Base-by-base conservation (phyloP, 2,329 filamentous ascomycete species). In the Exserohilum rostratum region DNA sequence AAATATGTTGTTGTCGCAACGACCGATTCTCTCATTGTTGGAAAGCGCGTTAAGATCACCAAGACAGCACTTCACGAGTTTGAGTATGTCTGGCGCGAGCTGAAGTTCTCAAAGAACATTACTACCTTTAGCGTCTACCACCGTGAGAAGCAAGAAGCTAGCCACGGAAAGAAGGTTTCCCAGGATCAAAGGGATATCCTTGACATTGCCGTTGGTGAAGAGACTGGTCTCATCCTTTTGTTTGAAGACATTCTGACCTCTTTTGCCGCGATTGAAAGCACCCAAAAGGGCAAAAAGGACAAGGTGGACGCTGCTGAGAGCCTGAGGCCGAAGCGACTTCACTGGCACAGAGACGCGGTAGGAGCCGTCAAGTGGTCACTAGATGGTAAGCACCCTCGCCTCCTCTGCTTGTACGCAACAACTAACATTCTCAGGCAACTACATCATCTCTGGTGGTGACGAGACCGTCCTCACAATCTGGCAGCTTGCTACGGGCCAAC, bases 381-480 rank as follows among this genome's bases (percentile, higher is more conserved):
- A 63, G 95, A 99, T 81, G 93, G 93, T 91, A 83, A 57, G 33
- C 27, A 29, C 11, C 9, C 10, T 25, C 18, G 11, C 15, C 2
- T 1, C n/a, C 9, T 43, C 5, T 53, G 39, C n/a, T 46, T 45
- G 61, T 39, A 61, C 42, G 17, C 7, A 10, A 2, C 5, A 22
- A 13, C 49, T 57, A 13, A 62, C 31, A 37, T 17, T 5, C 11
- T 20, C 37, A 95, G 90, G 91, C 46, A 92, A 96, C 71, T 99
- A 99, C 74, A 78, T 99, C 55, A 88, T 99, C 47, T 98, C 95
- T 52, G 95, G 95, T 69, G 95, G 95, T 29, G 86, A 87, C 18
- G 95, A 99, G 76, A 93, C 91, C 6, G 90, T 91, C 17, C 81
- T 99, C 37, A 90, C 96, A 7, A 80, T 97, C 29, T 98, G 93